Conservation (phyloP, 768 basidiomycete genomes). For the Astraeus odoratus region DNA sequence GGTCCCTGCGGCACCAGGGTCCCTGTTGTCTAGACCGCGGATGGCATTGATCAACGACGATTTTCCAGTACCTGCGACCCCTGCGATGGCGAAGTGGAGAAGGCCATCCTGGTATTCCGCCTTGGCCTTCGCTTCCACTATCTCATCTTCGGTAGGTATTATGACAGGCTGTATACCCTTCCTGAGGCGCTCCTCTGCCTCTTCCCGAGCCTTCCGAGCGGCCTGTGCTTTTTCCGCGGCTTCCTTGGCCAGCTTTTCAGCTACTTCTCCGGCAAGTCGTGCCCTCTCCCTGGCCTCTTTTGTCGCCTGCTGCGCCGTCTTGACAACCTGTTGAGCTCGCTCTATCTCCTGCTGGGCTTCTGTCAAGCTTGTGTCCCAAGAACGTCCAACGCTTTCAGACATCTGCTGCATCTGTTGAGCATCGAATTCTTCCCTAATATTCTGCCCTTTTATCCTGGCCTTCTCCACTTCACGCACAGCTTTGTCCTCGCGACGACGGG, state of each 20-base stretch:
- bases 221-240: background rate
- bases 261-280: background rate
- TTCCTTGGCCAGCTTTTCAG: background rate
- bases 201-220: slow-evolving; percentile 1
- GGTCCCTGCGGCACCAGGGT: slow-evolving; percentile 12
- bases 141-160: slow-evolving; percentile 11
- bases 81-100: slow-evolving; percentile 20
- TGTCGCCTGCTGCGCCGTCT: background rate
- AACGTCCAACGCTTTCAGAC: background rate
- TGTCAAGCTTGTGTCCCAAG: background rate
- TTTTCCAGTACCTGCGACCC: slow-evolving; percentile 13
- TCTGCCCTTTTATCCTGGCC: background rate
- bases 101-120: slow-evolving; percentile 11
- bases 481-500: background rate
- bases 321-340: background rate
- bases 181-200: slow-evolving; percentile 3
- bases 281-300: background rate
- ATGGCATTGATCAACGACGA: slow-evolving; percentile 25
- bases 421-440: background rate
- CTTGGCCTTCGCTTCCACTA: slow-evolving; percentile 1
- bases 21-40: slow-evolving; percentile 16
- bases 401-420: background rate
- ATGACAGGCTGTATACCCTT: slow-evolving; percentile 11
- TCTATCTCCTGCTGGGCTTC: background rate
- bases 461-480: background rate